Base-by-base conservation (phyloP, 2,329 filamentous ascomycete species). In the Aspergillus unguis region DNA sequence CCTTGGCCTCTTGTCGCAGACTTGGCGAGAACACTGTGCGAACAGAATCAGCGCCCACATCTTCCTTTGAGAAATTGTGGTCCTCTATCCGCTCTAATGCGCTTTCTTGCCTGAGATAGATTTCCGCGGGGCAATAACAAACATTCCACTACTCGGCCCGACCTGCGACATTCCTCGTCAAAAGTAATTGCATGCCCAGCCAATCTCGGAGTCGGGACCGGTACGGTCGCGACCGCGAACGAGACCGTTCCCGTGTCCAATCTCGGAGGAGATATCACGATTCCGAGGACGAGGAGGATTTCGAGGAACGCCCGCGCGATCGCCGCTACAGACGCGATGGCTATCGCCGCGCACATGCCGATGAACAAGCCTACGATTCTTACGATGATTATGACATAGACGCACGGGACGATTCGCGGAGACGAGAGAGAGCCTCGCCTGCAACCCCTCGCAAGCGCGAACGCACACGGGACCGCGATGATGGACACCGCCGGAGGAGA, bases 201-300 rank as follows among this genome's bases (percentile, higher is more conserved):
- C 62, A 68, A 50, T 65, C 66, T 35, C 64, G 62, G 53, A 69
- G 64, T 56, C 66, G 68, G 41, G 68, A 69, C 57, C 69, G 65
- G 42, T 54, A 63, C 50, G 57, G 61, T 58, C 60, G 58, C 57
- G 56, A 54, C 59, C 57, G 49, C 55, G 63, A 58, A 52, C 61
- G 49, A 50, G 63, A 60, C 40, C 41, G 36, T 26, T 44, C 59
- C 17, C 58, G 43, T 41, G 46, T 57, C 7, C 58, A 56, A 31
- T 56, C 55, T 17, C 59, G 53, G 48, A 44, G 27, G 41, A 51
- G 23, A 8, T 61, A 65, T 35, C 56, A 62, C 25, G 59, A 64
- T 32, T 55, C 57, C 23, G 55, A 62, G 5, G 62, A 61, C 32
- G 60, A 61, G 25, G 52, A 55, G 31, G 54, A 59, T 10, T 51